phyloP scores from a whole-genome alignment of 768 basidiomycete species.

The Xanthoconium stramineum region DNA sequence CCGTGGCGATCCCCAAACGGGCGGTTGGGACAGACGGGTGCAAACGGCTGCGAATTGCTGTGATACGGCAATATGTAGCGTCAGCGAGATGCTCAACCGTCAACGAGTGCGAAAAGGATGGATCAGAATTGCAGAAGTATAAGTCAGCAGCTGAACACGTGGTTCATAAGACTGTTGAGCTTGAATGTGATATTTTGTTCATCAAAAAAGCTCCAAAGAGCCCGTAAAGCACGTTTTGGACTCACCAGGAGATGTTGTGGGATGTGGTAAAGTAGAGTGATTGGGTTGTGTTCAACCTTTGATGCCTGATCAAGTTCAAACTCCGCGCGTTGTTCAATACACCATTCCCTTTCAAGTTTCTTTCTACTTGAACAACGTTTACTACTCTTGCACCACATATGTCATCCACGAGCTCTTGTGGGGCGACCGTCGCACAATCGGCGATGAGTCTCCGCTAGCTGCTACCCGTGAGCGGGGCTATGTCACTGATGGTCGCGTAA shows the following conservation, averaged over 20 bases:
- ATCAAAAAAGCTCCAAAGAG: slow-evolving; percentile 26
- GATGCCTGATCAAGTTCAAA: neutral
- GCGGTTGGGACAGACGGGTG: neutral
- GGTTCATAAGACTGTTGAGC: slow-evolving; percentile 48
- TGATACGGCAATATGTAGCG: neutral
- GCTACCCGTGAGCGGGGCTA: no score
- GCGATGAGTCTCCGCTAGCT: no score
- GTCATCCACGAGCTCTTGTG: no score
- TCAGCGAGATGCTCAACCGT: neutral
- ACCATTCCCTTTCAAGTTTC: no score
- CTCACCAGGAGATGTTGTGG: neutral
- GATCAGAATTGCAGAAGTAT: slow-evolving; percentile 46
- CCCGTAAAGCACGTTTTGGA: neutral
- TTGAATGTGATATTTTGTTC: slow-evolving; percentile 43
- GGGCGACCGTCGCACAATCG: no score
- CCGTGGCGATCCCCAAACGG: no score
- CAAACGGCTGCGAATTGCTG: neutral
- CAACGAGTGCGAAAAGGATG: neutral
- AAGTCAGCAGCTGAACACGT: slow-evolving; percentile 39
- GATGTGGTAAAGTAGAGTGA: no score
- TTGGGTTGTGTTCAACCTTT: no score
- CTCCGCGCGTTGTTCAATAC: slow-evolving; percentile 1
- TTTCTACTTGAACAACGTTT: no score
- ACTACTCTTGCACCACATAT: no score
- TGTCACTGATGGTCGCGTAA: neutral